Conservation (phyloP, 1,139 yeast genomes). For the Magnusiomyces tetraspermus region DNA sequence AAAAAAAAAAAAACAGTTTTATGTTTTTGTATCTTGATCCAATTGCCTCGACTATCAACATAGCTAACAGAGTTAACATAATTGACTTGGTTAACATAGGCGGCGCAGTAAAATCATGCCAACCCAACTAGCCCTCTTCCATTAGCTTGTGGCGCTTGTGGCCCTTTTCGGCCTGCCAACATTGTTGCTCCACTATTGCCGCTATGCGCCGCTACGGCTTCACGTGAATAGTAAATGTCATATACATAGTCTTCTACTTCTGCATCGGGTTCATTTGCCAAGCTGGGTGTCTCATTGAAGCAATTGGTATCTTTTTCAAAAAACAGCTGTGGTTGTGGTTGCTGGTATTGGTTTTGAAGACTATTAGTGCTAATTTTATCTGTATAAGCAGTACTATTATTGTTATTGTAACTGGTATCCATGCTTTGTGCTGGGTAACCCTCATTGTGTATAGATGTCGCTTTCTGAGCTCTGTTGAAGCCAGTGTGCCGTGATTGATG, state of each 20-base stretch:
- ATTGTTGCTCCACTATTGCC: neutral
- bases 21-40: too few relatives aligned
- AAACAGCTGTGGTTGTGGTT: neutral
- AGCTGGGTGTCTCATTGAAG: neutral
- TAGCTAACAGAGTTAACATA: too few relatives aligned
- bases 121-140: slow-evolving; percentile 2
- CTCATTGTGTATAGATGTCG: too few relatives aligned
- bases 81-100: too few relatives aligned
- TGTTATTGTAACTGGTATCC: neutral
- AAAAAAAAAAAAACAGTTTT: too few relatives aligned
- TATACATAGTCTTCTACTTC: slow-evolving; percentile 58
- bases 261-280: slow-evolving; percentile 1
- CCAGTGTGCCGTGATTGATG: too few relatives aligned
- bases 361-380: too few relatives aligned
- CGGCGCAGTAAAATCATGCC: too few relatives aligned
- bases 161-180: neutral
- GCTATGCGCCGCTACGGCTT: neutral
- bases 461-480: too few relatives aligned
- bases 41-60: too few relatives aligned
- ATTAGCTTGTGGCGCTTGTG: slow-evolving; percentile 4
- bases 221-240: slow-evolving; percentile 65
- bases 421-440: too few relatives aligned
- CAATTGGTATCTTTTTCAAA: neutral
- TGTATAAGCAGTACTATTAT: too few relatives aligned
- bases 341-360: neutral